A percentile compares a stretch with the other conserved stretches of the same genome.
phyloP scores from a whole-genome alignment of 2,329 filamentous ascomycete species.

The Phaeosphaeriaceae sp. region DNA sequence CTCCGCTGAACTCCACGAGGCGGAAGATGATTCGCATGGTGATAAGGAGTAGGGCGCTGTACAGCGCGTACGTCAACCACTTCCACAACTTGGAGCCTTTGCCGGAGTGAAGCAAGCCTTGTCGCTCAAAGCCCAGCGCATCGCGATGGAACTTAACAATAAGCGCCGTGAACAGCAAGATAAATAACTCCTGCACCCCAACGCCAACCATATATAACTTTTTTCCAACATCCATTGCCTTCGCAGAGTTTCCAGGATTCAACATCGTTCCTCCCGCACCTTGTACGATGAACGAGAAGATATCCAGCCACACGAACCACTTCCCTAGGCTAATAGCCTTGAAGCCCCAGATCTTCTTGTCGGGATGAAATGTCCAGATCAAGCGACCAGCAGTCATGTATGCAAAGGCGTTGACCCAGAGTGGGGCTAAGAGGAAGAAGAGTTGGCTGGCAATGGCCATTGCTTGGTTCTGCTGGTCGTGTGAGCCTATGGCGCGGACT shows the following conservation, averaged over 20 bases:
- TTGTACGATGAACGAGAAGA: conserved; percentile 56
- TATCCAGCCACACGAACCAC: conserved; percentile 55
- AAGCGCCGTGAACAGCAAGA: conserved; percentile 30
- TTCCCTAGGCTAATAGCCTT: conserved; percentile 48
- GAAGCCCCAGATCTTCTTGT: conserved; percentile 43
- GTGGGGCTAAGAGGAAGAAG: conserved; percentile 53
- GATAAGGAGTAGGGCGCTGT: conserved; percentile 51
- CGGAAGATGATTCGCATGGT: conserved; percentile 65
- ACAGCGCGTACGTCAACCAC: conserved; percentile 48
- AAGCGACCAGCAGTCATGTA: conserved; percentile 51
- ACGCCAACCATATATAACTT: conserved; percentile 51
- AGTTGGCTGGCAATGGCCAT: conserved; percentile 48
- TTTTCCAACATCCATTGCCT: conserved; percentile 47
- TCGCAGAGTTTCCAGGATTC: conserved; percentile 27
- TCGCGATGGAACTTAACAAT: conserved; percentile 29
- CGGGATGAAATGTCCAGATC: conserved; percentile 48
- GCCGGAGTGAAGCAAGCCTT: neutral
- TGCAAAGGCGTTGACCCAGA: conserved; percentile 56
- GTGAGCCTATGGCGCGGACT: conserved; percentile 50
- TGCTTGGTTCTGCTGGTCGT: conserved; percentile 45
- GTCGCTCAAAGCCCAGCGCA: neutral
- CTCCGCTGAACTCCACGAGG: conserved; percentile 62
- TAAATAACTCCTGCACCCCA: conserved; percentile 40
- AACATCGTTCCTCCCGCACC: conserved; percentile 48
- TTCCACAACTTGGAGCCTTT: conserved; percentile 19